phyloP scores from a whole-genome alignment of 192 early-diverging fungal genomes.

The Backusella westeae region DNA sequence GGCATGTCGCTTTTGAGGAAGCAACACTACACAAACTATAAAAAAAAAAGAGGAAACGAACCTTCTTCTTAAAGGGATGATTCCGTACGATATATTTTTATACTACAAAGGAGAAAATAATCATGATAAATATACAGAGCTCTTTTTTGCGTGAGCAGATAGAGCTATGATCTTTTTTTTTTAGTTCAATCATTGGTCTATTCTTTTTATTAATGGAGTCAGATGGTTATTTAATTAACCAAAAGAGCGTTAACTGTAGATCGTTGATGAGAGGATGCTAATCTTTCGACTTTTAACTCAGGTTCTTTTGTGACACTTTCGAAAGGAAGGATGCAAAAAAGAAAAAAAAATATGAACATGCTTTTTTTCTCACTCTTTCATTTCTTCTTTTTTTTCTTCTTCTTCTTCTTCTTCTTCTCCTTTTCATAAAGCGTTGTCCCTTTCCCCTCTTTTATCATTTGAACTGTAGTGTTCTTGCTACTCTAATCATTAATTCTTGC shows the following conservation, averaged over 20 bases:
- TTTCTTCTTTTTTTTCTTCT: neutral
- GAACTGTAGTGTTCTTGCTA: neutral
- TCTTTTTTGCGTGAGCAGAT: neutral
- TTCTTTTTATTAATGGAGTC: neutral
- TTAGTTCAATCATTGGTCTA: conserved; percentile 1
- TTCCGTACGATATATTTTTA: neutral
- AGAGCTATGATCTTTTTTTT: neutral
- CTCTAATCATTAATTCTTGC: neutral
- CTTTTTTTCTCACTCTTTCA: neutral
- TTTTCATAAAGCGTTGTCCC: neutral
- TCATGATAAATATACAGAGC: neutral
- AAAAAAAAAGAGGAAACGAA: neutral
- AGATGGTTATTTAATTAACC: conserved; percentile 1
- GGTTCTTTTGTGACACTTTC: neutral
- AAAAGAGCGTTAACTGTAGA: neutral
- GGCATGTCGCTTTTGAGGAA: neutral
- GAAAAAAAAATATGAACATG: too few species aligned
- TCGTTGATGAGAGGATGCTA: neutral
- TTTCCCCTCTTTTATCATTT: neutral
- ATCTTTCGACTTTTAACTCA: conserved; percentile 5
- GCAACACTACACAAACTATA: conserved; percentile 1
- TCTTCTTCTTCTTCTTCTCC: neutral
- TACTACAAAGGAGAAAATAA: neutral
- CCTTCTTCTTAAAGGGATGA: neutral
- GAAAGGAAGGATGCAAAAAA: neutral